phyloP scores from a whole-genome alignment of 768 basidiomycete species.

The Leccinum boreale region DNA sequence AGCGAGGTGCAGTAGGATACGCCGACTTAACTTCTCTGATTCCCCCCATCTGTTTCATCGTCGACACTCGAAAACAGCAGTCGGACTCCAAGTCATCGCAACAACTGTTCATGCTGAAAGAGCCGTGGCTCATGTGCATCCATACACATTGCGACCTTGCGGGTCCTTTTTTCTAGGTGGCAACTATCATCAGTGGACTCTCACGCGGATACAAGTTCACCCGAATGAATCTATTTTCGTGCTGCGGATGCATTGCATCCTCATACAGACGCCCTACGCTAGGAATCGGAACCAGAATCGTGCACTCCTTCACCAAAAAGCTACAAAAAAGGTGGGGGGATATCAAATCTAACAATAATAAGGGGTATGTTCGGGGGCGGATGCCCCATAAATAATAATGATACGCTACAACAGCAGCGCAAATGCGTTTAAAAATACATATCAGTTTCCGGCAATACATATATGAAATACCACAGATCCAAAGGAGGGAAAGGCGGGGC shows the following conservation, averaged over 20 bases:
- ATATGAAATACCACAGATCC: slow-evolving; percentile 17
- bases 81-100: slow-evolving; percentile 9
- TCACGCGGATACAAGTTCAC: slow-evolving; percentile 4
- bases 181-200: neutral
- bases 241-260: neutral
- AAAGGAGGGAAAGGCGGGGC: slow-evolving; percentile 1
- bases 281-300: neutral
- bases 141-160: neutral
- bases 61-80: slow-evolving; percentile 10
- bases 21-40: slow-evolving; percentile 3
- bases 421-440: slow-evolving; percentile 24
- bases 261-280: neutral
- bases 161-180: neutral
- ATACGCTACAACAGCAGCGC: slow-evolving; percentile 10
- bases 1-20: slow-evolving; percentile 20
- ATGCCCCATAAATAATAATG: slow-evolving; percentile 19
- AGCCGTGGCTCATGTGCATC: neutral
- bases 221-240: neutral
- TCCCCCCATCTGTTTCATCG: slow-evolving; percentile 25
- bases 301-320: slow-evolving; percentile 6
- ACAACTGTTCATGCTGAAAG: slow-evolving; percentile 6
- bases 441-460: slow-evolving; percentile 20
- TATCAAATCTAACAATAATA: slow-evolving; percentile 10
- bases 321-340: slow-evolving; percentile 14
- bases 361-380: slow-evolving; percentile 12